Base-by-base conservation (phyloP, 306 rosid species). In the Dalbergia oliveri region DNA sequence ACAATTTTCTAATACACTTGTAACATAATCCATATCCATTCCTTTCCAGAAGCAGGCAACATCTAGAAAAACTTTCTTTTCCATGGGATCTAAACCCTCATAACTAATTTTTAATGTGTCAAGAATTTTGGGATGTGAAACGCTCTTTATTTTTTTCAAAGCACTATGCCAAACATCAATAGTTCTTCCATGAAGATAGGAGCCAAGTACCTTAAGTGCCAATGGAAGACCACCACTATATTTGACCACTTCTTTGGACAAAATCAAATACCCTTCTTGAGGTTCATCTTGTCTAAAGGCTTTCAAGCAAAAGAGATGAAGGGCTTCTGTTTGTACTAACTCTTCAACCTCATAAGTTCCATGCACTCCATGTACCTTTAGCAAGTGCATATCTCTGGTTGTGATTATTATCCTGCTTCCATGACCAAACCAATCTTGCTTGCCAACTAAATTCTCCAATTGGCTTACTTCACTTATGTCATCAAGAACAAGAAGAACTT, bases 391-490 rank as follows among this genome's bases (percentile, higher is more conserved):
- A 53, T 76, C 54, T 37, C 81, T 76, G 11, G 75, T 41, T 33
- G 79, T 81, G 9, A 81, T 57, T 7, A 69, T 19, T 33, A 82
- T 56, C 69, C 60, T 60, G 37, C 78, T 76, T 15, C 77, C 81
- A 6, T 11, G 31, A 13, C 73, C 26, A 70, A 21, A 4, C 31
- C 60, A 54, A 54, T 54, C 60, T 47, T 47, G 53, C 12, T 69
- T 2, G 3, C 9, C 14, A 13, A 14, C 61, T 4, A 49, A 47
- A 49, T 50, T 12, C 1, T 13, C 7, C 15, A 47, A 35, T 47
- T 49, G 75, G 13, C 0, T 45, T 4, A 11, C 23, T 14, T 39
- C n/a, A 39, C 43, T 73, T 3, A 58, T 23, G 41, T 73, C 57
- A 58, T 73, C 78, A 6, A 73, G 78, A 39, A 73, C 23, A 58